These are phyloP conservation scores for Mortierella alpina DNA, from an alignment of 192 early-diverging fungal species.

Conservation along the genomic window DNA sequence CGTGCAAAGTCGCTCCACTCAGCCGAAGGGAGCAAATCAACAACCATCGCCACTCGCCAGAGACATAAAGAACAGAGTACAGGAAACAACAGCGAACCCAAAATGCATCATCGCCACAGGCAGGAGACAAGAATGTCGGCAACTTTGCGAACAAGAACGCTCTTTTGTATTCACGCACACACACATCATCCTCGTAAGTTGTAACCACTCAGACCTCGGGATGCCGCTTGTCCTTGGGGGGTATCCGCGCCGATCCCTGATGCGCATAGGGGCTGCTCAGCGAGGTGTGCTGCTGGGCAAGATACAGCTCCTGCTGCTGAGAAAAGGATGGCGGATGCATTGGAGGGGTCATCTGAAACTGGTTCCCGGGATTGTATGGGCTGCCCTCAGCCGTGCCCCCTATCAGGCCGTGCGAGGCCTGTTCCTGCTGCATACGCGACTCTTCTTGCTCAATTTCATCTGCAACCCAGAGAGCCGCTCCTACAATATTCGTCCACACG, in stretches of 20 bases:
- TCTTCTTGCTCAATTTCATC: constrained; percentile 42
- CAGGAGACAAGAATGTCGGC: neutral
- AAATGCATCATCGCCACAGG: neutral
- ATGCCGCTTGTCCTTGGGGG: constrained; percentile 22
- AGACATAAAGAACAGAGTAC: too few relatives aligned
- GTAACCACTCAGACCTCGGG: neutral
- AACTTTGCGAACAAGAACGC: neutral
- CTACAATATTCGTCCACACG: constrained; percentile 77
- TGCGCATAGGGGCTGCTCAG: neutral
- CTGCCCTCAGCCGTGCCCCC: neutral
- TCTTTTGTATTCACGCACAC: neutral
- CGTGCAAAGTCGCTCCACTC: too few relatives aligned
- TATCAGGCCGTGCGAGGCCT: constrained; percentile 20
- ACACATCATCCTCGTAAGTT: too few relatives aligned
- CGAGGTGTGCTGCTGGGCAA: neutral
- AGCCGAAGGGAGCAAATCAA: too few relatives aligned
- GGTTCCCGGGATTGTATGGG: constrained; percentile 4
- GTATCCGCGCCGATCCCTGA: constrained; percentile 14
- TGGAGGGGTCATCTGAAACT: constrained; percentile 1
- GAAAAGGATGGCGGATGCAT: too few relatives aligned
- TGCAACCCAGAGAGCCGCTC: constrained; percentile 51
- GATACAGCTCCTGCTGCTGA: constrained; percentile 4
- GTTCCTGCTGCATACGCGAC: constrained; percentile 9
- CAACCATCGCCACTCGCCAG: too few relatives aligned
- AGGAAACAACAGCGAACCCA: neutral